Conservation (phyloP, 1,139 yeast genomes). For the Lodderomyces parapsilosis region DNA sequence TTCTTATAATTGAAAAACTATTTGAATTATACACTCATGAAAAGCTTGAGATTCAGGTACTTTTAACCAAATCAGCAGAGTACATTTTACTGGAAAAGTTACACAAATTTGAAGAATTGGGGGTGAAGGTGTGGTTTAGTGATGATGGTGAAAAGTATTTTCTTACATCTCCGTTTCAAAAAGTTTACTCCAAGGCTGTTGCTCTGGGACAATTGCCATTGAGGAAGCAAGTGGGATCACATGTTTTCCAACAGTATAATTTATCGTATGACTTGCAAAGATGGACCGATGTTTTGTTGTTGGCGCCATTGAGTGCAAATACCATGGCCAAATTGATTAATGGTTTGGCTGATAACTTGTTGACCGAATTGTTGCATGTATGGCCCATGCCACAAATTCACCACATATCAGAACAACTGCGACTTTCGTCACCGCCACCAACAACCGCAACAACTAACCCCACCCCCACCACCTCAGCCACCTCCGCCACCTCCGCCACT, state of each 20-base stretch:
- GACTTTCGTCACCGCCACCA: conserved; percentile 3
- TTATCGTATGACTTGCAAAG: conserved; percentile 23
- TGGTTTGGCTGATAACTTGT: conserved; percentile 28
- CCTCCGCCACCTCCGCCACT: conserved; percentile 6
- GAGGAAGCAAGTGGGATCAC: conserved; percentile 1
- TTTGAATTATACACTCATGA: conserved; percentile 25
- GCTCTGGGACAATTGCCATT: conserved; percentile 10
- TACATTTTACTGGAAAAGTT: conserved; percentile 26
- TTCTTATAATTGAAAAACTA: conserved; percentile 27
- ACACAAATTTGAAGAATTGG: conserved; percentile 23
- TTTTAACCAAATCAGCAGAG: conserved; percentile 29
- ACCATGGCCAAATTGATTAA: conserved; percentile 29
- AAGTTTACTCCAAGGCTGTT: conserved; percentile 13
- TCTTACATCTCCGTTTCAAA: conserved; percentile 16
- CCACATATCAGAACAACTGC: conserved; percentile 3
- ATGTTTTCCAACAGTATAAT: conserved; percentile 17
- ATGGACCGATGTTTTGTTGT: conserved; percentile 35
- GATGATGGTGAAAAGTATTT: conserved; percentile 25
- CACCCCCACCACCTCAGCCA: conserved; percentile 4
- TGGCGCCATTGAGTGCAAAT: conserved; percentile 31
- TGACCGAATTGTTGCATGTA: conserved; percentile 25
- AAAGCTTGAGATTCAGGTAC: conserved; percentile 26
- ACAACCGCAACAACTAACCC: background rate
- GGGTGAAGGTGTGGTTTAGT: conserved; percentile 30
- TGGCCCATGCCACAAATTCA: conserved; percentile 24